Evolutionary conservation across 345 rosid genomes (phyloP), one percentile per base, ranked within the genome.

Genomic region (Nasturtium officinale): DNA sequence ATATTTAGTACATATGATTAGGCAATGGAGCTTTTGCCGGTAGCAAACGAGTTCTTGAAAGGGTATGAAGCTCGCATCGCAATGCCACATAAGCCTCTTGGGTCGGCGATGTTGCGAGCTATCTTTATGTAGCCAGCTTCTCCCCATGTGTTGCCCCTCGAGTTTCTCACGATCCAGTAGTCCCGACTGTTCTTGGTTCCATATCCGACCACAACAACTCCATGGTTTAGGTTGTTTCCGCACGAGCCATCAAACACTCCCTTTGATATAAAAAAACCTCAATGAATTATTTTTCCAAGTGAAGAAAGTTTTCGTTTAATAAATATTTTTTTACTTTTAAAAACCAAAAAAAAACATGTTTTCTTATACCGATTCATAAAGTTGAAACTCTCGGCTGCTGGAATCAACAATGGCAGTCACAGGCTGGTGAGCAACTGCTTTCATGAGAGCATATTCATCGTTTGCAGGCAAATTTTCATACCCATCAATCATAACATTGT

Each of bases 111-210:
- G 17, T 87, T 87, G 10, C 94, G 79, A 45, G 79, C 90, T 87
- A 93, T 81, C 74, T 76, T 89, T 26, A 93, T 54, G 72, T 88
- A 90, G 0, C 95, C 96, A 5, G 38, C n/a, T 68, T 92, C 96
- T 45, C 96, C 98, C 96, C 96, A 92, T 69, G 78, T 75, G 1
- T 2, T 3, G 0, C 95, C 95, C 92, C 98, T 88, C 3, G 98
- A 92, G 61, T 92, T 90, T 69, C 83, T 90, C 72, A 84, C 91
- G 4, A 92, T 85, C 98, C 96, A 92, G 52, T 90, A 92, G n/a
- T 88, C 83, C 63, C 87, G 88, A 26, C 47, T 81, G 3, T 51
- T 73, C 79, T 90, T 86, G 1, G 97, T 82, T 15, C 87, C 97
- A 16, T 83, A 92, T 5, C 98, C 98, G 43, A 90, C 88, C 2